Conservation (phyloP, 2,329 filamentous ascomycete species). For the Cadophora sp. region DNA sequence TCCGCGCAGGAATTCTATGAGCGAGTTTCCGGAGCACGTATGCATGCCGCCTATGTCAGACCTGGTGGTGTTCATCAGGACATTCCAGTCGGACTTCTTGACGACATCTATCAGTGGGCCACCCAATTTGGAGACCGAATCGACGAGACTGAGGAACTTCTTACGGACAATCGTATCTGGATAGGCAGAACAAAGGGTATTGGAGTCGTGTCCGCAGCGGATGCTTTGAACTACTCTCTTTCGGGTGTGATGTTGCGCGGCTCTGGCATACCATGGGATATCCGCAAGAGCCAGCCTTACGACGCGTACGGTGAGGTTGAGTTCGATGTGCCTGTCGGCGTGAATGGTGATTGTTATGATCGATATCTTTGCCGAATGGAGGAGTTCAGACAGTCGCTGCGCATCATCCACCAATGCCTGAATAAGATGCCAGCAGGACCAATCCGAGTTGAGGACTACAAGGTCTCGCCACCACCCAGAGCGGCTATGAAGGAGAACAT, state of each 20-base stretch:
- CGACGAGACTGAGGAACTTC: slow-evolving; percentile 97
- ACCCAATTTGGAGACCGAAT: slow-evolving; percentile 98
- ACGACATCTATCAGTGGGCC: slow-evolving; percentile 99
- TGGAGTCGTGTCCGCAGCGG: slow-evolving; percentile 87
- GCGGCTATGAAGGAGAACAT: slow-evolving; percentile 99
- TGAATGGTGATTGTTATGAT: slow-evolving; percentile 99
- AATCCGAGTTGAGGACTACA: slow-evolving; percentile 97
- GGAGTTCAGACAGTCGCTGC: slow-evolving; percentile 97
- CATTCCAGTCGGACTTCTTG: slow-evolving; percentile 88
- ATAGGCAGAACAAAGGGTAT: slow-evolving; percentile 90
- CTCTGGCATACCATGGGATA: slow-evolving; percentile 93
- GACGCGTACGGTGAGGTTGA: slow-evolving; percentile 98
- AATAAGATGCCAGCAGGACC: slow-evolving; percentile 98
- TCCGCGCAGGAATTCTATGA: slow-evolving; percentile 92
- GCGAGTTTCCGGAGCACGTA: slow-evolving; percentile 95
- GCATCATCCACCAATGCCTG: slow-evolving; percentile 98
- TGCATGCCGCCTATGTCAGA: slow-evolving; percentile 96
- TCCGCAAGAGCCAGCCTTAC: slow-evolving; percentile 96
- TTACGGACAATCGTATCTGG: slow-evolving; percentile 99
- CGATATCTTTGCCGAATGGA: slow-evolving; percentile 99
- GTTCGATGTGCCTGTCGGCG: slow-evolving; percentile 95
- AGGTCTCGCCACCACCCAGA: slow-evolving; percentile 94
- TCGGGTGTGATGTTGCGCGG: slow-evolving; percentile 97
- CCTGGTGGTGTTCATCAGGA: slow-evolving; percentile 97
- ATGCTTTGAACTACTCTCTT: slow-evolving; percentile 97